Conservation (phyloP, 257 asterid genomes). For the Agastache rugosa region DNA sequence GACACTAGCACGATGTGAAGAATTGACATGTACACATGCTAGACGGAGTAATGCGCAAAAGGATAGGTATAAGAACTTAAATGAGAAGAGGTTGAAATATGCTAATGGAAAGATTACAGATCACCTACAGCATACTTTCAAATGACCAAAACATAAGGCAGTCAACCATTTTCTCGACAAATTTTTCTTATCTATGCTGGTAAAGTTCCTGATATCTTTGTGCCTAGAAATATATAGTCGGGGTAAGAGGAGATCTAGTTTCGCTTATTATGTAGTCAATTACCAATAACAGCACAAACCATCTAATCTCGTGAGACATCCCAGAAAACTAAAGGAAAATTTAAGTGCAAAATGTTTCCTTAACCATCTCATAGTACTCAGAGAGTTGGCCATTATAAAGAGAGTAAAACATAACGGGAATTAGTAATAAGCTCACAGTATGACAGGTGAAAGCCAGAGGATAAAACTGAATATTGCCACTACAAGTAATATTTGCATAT, state of each 20-base stretch:
- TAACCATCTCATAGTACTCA: no score
- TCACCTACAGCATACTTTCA: background rate
- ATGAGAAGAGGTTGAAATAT: background rate
- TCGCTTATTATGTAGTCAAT: background rate
- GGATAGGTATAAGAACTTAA: background rate
- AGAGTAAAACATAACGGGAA: no score
- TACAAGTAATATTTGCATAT: no score
- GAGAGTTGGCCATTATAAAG: no score
- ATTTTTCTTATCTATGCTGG: background rate
- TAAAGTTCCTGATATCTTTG: background rate
- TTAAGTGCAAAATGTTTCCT: no score
- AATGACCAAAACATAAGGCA: background rate
- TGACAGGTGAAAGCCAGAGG: no score
- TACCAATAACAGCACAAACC: background rate
- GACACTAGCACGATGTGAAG: constrained; percentile 11
- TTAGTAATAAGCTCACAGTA: no score
- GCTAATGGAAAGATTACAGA: background rate
- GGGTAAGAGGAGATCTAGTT: background rate
- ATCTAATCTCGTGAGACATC: background rate
- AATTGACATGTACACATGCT: background rate
- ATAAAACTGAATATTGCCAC: no score
- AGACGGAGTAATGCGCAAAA: background rate
- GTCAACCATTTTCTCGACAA: background rate
- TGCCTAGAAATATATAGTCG: background rate
- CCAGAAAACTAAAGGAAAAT: background rate